phyloP scores from a whole-genome alignment of 192 early-diverging fungal species.

The Haplosporangium gracile region DNA sequence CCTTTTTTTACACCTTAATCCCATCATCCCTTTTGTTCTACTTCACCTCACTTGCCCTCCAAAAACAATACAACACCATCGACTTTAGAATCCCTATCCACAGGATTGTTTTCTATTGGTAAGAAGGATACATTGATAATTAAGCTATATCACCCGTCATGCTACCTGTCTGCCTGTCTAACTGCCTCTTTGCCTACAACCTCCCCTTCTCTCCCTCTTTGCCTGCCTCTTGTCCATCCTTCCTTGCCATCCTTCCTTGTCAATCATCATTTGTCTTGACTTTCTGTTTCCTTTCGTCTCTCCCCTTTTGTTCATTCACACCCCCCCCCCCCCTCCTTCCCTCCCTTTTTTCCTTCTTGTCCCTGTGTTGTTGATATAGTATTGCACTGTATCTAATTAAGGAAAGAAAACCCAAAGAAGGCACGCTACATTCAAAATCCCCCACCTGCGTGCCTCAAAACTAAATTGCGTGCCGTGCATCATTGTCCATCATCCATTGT shows the following conservation, averaged over 20 bases:
- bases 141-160: background rate
- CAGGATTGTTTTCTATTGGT: background rate
- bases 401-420: no score
- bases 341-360: no score
- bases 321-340: no score
- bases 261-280: background rate
- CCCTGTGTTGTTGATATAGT: no score
- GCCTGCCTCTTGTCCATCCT: background rate
- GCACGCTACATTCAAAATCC: no score
- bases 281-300: no score
- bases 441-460: no score
- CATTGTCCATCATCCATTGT: no score
- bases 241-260: background rate
- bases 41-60: background rate
- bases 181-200: background rate
- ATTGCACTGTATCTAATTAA: no score
- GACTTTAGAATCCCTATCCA: constrained; percentile 2
- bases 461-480: no score
- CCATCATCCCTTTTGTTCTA: background rate
- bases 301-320: no score
- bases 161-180: background rate
- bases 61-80: background rate
- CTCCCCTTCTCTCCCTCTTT: background rate
- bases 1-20: background rate
- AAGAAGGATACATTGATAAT: background rate